Base-by-base conservation (phyloP, 345 rosid species). In the Acer yangbiense region DNA sequence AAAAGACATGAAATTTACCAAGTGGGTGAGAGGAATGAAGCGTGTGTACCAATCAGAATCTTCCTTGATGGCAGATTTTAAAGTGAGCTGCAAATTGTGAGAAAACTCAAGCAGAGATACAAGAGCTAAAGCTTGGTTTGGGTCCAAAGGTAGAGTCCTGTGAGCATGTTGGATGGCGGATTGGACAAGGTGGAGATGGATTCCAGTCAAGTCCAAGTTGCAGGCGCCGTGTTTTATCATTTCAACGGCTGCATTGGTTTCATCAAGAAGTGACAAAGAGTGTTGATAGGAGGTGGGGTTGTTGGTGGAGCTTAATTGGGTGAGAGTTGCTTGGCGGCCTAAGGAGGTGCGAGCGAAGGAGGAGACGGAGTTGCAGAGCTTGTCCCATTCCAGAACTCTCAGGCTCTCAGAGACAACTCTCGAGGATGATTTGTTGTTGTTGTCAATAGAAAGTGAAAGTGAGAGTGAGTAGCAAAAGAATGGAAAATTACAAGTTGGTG, bases 361-460 rank as follows among this genome's bases (percentile, higher is more conserved):
- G 73, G 97, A 78, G 69, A 95, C 98, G 29, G 86, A 86, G 41
- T 92, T 89, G 77, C 97, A 95, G 68, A 93, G 86, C 85, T 90
- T 89, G 80, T 93, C 99, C 98, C 99, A 95, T 87, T 93, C 97
- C 70, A 95, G 81, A 6, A 92, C 85, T 35, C 88, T 87, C 23
- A 93, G 90, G 76, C 94, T 93, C 73, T 86, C 86, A 77, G 63
- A 69, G 18, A 79, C 88, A 44, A 86, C 85, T 65, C 80, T 76
- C 0, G 89, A 75, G 1, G 90, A 75, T 17, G 64, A 60, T 2
- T 57, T 16, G 21, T 58, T 58, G 63, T 2, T 76, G 41, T 52
- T 69, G 2, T 46, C 68, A 65, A 64, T 32, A 29, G 68, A 68
- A 16, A 8, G 18, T 12, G 81, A 68, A 1, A 73, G 52, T 13